Conservation (phyloP, 371 early-diverging fungal genomes). For the Umbelopsis sp. region DNA sequence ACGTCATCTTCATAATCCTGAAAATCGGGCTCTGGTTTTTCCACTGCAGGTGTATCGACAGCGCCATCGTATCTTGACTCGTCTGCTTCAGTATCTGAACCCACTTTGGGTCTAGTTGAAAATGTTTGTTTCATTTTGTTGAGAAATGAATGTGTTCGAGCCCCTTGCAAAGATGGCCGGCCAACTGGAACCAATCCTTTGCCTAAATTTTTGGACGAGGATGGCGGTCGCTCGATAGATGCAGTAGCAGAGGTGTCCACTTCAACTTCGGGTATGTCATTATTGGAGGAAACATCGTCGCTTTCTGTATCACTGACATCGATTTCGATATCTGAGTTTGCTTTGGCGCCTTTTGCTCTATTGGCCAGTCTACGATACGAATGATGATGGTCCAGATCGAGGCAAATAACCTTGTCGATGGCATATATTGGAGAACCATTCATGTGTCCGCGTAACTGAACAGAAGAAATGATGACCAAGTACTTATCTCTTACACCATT, state of each 20-base stretch:
- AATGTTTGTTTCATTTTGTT: background rate
- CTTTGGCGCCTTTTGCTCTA: background rate
- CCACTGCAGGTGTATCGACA: conserved; percentile 20
- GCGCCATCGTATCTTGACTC: conserved; percentile 6
- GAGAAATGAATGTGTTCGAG: background rate
- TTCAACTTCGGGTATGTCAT: background rate
- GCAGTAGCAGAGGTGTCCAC: background rate
- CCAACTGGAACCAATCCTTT: background rate
- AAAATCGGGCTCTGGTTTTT: background rate
- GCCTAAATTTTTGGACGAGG: background rate
- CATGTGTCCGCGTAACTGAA: conserved; percentile 47
- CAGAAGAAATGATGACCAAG: conserved; percentile 48
- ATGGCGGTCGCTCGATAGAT: background rate
- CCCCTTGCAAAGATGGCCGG: background rate
- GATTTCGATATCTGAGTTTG: background rate
- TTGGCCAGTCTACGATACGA: conserved; percentile 26
- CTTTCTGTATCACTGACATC: conserved; percentile 5
- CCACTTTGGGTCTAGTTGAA: background rate
- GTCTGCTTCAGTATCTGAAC: conserved; percentile 5
- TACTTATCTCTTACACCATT: conserved; percentile 47
- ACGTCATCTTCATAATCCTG: conserved; percentile 32
- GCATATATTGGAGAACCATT: conserved; percentile 47
- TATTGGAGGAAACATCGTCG: background rate
- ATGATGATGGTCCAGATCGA: conserved; percentile 38
- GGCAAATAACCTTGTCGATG: conserved; percentile 48